Conservation (phyloP, 192 early-diverging fungal genomes). For the Oehlia diaphana region DNA sequence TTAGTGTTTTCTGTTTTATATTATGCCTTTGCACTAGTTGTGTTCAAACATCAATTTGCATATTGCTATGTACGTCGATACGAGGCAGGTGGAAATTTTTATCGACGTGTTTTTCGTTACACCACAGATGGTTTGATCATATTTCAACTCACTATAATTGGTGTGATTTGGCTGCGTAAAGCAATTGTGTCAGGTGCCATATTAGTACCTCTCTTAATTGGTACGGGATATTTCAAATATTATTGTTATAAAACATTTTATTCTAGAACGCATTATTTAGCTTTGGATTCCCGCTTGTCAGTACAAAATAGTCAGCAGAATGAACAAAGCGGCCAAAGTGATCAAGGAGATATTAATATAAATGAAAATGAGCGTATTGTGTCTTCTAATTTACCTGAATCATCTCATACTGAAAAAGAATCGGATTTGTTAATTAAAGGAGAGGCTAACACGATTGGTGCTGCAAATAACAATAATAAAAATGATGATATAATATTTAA, state of each 20-base stretch:
- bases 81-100: slow-evolving; percentile 57
- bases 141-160: slow-evolving; percentile 58
- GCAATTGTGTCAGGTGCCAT: slow-evolving; percentile 42
- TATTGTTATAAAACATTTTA: slow-evolving; percentile 46
- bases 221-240: slow-evolving; percentile 51
- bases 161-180: slow-evolving; percentile 52
- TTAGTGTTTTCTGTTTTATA: slow-evolving; percentile 55
- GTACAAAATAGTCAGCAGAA: neutral
- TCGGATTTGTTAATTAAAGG: neutral
- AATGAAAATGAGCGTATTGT: too few relatives aligned
- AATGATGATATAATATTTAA: neutral
- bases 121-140: slow-evolving; percentile 58
- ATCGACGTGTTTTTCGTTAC: slow-evolving; percentile 55
- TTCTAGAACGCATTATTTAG: slow-evolving; percentile 44
- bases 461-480: neutral
- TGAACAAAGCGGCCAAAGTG: neutral
- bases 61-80: slow-evolving; percentile 62
- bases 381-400: neutral
- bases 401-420: neutral
- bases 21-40: slow-evolving; percentile 50
- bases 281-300: slow-evolving; percentile 37
- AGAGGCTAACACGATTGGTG: neutral
- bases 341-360: neutral
- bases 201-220: slow-evolving; percentile 44
- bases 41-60: slow-evolving; percentile 64